These are phyloP conservation scores for Penicillium steckii DNA, from an alignment of 495 filamentous ascomycete species.

Conservation along the genomic window DNA sequence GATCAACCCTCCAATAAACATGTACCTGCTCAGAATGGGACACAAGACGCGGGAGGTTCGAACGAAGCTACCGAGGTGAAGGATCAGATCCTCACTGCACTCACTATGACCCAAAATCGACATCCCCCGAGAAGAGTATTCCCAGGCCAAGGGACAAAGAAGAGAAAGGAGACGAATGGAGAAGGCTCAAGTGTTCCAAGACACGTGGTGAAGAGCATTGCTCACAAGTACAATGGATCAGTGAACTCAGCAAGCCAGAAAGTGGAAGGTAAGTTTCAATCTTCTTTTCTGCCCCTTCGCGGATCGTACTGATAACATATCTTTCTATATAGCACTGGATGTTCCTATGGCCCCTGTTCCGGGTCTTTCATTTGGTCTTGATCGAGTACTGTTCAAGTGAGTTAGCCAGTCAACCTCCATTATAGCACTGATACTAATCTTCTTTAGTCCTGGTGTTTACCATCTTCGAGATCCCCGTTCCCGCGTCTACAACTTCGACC, in stretches of 20 bases:
- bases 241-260: conserved; percentile 6
- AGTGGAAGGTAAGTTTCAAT: conserved; percentile 23
- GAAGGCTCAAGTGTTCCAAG: neutral
- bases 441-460: conserved; percentile 74
- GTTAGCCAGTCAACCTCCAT: conserved; percentile 1
- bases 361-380: conserved; percentile 71
- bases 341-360: conserved; percentile 63
- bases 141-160: neutral
- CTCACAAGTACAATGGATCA: conserved; percentile 11
- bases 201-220: conserved; percentile 10
- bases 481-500: conserved; percentile 91
- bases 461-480: conserved; percentile 87
- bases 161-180: neutral
- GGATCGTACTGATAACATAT: neutral
- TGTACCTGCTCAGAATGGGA: neutral
- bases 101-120: neutral
- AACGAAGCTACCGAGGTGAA: neutral
- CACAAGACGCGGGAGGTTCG: neutral
- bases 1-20: neutral
- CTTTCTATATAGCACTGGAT: conserved; percentile 41
- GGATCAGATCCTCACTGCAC: neutral
- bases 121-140: neutral
- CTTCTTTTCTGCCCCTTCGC: conserved; percentile 2
- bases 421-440: conserved; percentile 9
- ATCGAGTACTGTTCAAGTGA: conserved; percentile 89